A percentile compares a stretch with the other conserved stretches of the same genome.
These are phyloP conservation scores for Dimocarpus longan DNA, from an alignment of 345 rosid genomes.

Conservation along the genomic window DNA sequence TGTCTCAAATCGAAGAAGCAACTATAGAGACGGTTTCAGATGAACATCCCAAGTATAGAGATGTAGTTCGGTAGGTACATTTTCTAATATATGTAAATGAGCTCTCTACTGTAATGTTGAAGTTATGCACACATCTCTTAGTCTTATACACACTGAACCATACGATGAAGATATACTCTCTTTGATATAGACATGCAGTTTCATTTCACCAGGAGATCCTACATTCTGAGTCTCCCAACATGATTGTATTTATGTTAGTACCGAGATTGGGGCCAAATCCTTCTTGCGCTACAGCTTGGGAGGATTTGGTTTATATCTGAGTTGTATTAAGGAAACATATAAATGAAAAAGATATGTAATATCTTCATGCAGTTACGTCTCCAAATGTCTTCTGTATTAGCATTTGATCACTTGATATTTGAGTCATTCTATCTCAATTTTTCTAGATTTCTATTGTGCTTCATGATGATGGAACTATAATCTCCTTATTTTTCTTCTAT, in stretches of 20 bases:
- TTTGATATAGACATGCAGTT: neutral
- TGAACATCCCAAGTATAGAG: constrained; percentile 20
- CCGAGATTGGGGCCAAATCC: neutral
- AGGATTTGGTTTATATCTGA: neutral
- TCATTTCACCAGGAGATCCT: neutral
- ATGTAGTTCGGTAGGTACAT: neutral
- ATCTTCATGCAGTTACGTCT: neutral
- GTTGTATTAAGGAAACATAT: neutral
- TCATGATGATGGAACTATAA: too few relatives aligned
- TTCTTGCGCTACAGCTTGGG: neutral
- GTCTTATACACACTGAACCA: neutral
- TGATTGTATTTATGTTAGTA: neutral
- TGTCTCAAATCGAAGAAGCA: constrained; percentile 62
- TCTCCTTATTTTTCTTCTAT: too few relatives aligned
- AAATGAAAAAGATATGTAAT: neutral
- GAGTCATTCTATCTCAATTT: too few relatives aligned
- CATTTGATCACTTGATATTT: neutral
- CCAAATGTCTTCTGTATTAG: neutral
- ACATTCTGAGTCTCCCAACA: neutral
- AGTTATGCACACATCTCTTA: too few relatives aligned
- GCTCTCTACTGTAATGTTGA: neutral
- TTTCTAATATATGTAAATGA: constrained; percentile 7
- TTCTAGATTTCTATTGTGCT: too few relatives aligned
- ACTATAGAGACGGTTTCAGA: constrained; percentile 44
- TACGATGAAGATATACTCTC: neutral